Base-by-base conservation (phyloP, 345 rosid species). In the Brassica carinata region DNA sequence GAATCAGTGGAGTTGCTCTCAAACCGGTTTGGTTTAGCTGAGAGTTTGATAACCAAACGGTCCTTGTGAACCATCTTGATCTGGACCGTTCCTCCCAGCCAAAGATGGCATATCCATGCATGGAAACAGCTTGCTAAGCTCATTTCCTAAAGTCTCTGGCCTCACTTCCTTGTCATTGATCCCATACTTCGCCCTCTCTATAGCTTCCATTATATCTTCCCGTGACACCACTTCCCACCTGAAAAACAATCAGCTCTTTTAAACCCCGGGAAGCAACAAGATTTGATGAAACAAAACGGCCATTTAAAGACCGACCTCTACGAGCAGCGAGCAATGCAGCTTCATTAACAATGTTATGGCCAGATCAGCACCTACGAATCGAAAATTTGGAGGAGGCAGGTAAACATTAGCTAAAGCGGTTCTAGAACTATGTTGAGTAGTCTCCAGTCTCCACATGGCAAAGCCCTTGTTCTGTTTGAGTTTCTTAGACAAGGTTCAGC, bases 291-390 rank as follows among this genome's bases (percentile, higher is more conserved):
- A 71, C 15, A 67, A 75, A 43, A 72, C n/a, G 69, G 45, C 45
- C 45, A 8, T 8, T 38, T 38, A 8, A 38, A 38, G 45, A 7
- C 86, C 71, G 72, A 95, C 98, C 98, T 89, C 94, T 87, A 68
- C 99, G 89, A 75, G 97, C 99, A 77, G 99, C 90, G 30, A 95
- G 98, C 71, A 95, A 83, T 77, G 97, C 97, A 66, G 99, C 90
- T 89, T 96, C 99, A 66, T 91, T 96, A 64, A 89, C 90, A 55
- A 90, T 88, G 86, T 93, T 91, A 34, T 34, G 68, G 99, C 99
- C 11, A 96, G 99, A 90, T 95, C 97, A 73, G 98, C 98, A 17
- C 98, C 99, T 0, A 96, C 99, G 36, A 96, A 88, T 53, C 98
- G 38, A 34, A 34, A 34, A 1, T 6, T 34, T 34, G 38, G 38